Evolutionary conservation across 2,329 filamentous ascomycete genomes (phyloP), one percentile per base, ranked within the genome.

Genomic region (Colletotrichum chlorophyti): DNA sequence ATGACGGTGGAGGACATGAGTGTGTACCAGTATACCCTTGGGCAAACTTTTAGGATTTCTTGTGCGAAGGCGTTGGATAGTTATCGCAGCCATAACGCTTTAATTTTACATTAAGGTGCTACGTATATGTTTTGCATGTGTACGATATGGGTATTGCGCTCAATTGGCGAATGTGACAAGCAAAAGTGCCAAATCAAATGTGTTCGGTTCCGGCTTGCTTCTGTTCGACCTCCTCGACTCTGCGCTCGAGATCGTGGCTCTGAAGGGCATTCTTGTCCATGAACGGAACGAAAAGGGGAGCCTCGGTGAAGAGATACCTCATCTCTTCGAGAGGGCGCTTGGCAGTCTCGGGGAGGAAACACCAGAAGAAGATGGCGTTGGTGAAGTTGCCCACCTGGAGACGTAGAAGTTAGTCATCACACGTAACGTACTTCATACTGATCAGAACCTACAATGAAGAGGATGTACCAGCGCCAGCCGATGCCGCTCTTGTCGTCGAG

Each of bases 291-390:
- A 90, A 83, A 66, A 82, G 76, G 2, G 87, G 87, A 0, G 87
- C 84, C 65, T 88, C 78, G n/a, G 80, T 83, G 70, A 89, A 89
- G 40, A 89, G 75, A 54, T 83, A 81, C 63, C 87, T 84, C 86
- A 89, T 89, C 72, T 89, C 86, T 66, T 90, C 88, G 1, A 90
- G 78, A 1, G 87, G 83, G 14, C 85, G 75, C 63, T 81, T 83
- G 50, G 81, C 81, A 0, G 88, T 91, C 73, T 90, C 88, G 0
- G 88, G 88, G 35, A 90, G 76, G 46, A 90, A 71, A 3, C 81
- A 76, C 79, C 85, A 91, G 77, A 91, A 91, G 63, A 67, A 74
- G 26, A 73, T 1, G 41, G 71, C 71, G 53, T 74, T 74, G 54
- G 70, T 72, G 9, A 89, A 84, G 69, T 91, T 91, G 70, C 87